Conservation (phyloP, 306 rosid species). For the Cyamopsis tetragonoloba region DNA sequence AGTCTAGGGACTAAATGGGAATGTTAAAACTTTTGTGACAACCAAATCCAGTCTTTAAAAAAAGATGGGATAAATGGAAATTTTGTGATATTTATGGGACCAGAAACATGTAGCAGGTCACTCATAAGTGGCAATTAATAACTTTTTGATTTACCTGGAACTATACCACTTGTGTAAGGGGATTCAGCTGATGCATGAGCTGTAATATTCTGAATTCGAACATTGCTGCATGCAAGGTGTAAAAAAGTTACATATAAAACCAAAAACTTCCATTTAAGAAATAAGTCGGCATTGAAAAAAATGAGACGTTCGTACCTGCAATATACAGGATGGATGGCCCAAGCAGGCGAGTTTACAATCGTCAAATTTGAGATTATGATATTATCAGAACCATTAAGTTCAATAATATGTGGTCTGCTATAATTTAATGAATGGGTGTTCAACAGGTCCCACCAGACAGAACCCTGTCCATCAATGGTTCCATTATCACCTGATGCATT, state of each 20-base stretch:
- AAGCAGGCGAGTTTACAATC: constrained; percentile 60
- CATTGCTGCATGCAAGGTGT: constrained; percentile 36
- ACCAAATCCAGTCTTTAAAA: too few species aligned
- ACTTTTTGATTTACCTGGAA: constrained; percentile 50
- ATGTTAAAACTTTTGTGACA: too few species aligned
- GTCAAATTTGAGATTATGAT: constrained; percentile 60
- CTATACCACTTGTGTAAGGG: constrained; percentile 62
- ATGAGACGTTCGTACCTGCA: constrained; percentile 49
- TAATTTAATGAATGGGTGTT: constrained; percentile 42
- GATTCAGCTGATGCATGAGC: constrained; percentile 45
- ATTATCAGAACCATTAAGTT: constrained; percentile 41
- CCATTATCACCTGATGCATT: constrained; percentile 56
- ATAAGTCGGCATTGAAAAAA: neutral
- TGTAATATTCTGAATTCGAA: constrained; percentile 48
- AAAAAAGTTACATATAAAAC: neutral
- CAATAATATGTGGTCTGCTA: constrained; percentile 66
- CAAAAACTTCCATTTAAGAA: neutral
- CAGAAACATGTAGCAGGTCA: too few species aligned
- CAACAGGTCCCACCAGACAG: constrained; percentile 61
- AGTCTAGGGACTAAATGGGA: too few species aligned
- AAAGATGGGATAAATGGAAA: too few species aligned
- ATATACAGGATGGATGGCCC: constrained; percentile 66
- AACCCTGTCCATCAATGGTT: constrained; percentile 72
- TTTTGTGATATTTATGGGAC: too few species aligned
- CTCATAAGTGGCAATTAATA: constrained; percentile 6